Evolutionary conservation across 177 flowering plant genomes (phyloP).

Genomic region (Vitis hybrid): DNA sequence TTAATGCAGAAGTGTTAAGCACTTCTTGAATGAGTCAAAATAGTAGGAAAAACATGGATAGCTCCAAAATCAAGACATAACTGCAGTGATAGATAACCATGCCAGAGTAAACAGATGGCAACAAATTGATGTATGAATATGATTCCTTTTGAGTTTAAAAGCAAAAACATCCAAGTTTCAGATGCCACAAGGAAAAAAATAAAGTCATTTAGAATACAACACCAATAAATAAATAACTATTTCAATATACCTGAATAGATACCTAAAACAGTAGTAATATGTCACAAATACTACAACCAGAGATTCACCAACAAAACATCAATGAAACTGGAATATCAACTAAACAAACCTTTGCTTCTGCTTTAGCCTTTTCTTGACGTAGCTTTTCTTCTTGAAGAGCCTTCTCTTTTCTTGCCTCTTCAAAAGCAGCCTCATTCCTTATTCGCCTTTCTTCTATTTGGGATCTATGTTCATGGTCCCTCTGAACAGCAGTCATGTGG

Average conservation of each 20-base stretch:
- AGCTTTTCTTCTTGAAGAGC: constrained; percentile 69
- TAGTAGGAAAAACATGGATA: too few relatives aligned
- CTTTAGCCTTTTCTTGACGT: constrained; percentile 70
- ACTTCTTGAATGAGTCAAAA: too few relatives aligned
- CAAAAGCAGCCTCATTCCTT: constrained; percentile 77
- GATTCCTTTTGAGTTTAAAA: too few relatives aligned
- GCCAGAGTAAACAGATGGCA: too few relatives aligned
- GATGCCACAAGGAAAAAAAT: too few relatives aligned
- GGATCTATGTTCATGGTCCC: constrained; percentile 79
- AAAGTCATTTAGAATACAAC: too few relatives aligned
- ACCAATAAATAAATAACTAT: background rate
- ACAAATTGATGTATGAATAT: too few relatives aligned
- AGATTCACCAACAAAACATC: background rate
- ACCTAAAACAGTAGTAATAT: background rate
- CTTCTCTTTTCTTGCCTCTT: constrained; percentile 86
- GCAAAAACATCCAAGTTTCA: too few relatives aligned
- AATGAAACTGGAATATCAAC: constrained; percentile 7
- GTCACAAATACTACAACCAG: background rate
- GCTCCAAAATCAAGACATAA: too few relatives aligned
- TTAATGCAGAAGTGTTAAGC: too few relatives aligned
- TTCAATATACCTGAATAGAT: background rate
- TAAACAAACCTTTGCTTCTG: constrained; percentile 64
- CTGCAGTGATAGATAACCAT: too few relatives aligned
- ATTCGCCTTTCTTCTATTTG: constrained; percentile 86
- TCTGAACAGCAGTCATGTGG: constrained; percentile 78